A percentile compares a stretch with the other conserved stretches of the same genome.
Conservation (phyloP, 371 early-diverging fungal species). For the Rhizopus stolonifer region DNA sequence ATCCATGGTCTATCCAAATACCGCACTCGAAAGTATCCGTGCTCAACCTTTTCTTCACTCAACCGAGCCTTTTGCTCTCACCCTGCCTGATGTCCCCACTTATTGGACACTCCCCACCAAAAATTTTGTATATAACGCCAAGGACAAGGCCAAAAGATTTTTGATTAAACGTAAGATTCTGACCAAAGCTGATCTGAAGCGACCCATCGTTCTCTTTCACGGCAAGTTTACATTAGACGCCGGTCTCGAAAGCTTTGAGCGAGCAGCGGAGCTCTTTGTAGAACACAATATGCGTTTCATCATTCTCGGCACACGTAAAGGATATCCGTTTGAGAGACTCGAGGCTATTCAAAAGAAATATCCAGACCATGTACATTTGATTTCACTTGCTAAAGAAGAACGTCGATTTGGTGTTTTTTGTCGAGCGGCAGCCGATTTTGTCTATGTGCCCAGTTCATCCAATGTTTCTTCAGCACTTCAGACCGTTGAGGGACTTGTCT, state of each 20-base stretch:
- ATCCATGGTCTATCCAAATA: conserved; percentile 46
- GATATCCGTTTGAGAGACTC: conserved; percentile 50
- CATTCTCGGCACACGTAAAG: conserved; percentile 57
- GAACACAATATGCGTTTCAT: conserved; percentile 53
- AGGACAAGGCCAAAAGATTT: conserved; percentile 54
- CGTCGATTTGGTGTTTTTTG: conserved; percentile 54
- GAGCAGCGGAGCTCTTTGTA: conserved; percentile 43
- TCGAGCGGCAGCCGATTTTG: conserved; percentile 64
- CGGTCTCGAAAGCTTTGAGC: conserved; percentile 50
- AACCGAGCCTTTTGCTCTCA: conserved; percentile 12
- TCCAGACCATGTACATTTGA: conserved; percentile 49
- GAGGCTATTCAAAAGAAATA: conserved; percentile 38
- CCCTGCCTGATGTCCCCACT: conserved; percentile 18
- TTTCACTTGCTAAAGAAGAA: conserved; percentile 47
- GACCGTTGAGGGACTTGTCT: conserved; percentile 62
- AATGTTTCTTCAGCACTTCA: conserved; percentile 50
- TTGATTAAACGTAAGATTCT: conserved; percentile 48
- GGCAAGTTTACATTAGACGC: conserved; percentile 49
- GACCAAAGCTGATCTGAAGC: conserved; percentile 42
- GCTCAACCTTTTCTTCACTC: conserved; percentile 11
- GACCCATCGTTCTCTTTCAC: conserved; percentile 56
- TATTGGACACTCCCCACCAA: conserved; percentile 35
- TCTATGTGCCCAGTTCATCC: conserved; percentile 53
- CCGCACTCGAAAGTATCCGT: conserved; percentile 31
- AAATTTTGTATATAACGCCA: conserved; percentile 43